Percentiles rank a stretch among this genome's conserved stretches.
Conservation (phyloP, 2,329 filamentous ascomycete genomes). For the Blastomyces emzantsi region DNA sequence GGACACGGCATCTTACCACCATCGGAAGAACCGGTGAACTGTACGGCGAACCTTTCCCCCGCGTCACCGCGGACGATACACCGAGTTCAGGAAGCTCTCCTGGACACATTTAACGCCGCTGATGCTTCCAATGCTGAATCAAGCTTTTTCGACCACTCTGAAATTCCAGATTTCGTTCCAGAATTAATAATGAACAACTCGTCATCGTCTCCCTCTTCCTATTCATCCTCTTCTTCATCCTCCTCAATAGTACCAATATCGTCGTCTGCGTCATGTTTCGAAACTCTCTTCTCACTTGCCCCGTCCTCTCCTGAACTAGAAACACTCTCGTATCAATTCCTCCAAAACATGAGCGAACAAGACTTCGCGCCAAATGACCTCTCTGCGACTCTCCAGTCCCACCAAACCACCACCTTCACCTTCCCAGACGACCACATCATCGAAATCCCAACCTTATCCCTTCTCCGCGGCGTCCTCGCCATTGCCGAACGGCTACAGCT, state of each 20-base stretch:
- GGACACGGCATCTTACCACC: not conserved
- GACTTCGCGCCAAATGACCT: slow-evolving; percentile 12
- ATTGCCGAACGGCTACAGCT: slow-evolving; percentile 43
- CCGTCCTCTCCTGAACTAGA: slow-evolving; percentile 9
- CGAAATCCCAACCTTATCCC: slow-evolving; percentile 41
- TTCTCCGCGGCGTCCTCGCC: slow-evolving; percentile 41
- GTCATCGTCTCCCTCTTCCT: not conserved
- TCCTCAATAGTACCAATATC: not conserved
- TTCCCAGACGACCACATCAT: slow-evolving; percentile 44
- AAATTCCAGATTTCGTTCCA: slow-evolving; percentile 6
- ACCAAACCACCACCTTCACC: slow-evolving; percentile 22
- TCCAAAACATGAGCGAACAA: slow-evolving; percentile 11
- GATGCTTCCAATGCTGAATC: slow-evolving; percentile 1
- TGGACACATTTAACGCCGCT: not conserved
- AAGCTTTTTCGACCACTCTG: slow-evolving; percentile 4
- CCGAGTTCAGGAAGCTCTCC: slow-evolving; percentile 6
- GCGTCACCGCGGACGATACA: not conserved
- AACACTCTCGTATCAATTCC: slow-evolving; percentile 13
- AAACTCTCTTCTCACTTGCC: not conserved
- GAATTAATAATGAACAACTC: not conserved
- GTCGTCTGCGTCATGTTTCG: not conserved
- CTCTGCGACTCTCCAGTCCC: slow-evolving; percentile 17
- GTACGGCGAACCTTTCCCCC: not conserved
- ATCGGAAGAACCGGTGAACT: not conserved
- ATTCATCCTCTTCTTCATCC: not conserved